A percentile compares a stretch with the other conserved stretches of the same genome.
phyloP scores from a whole-genome alignment of 2,329 filamentous ascomycete species.

The Colletotrichum sojae region DNA sequence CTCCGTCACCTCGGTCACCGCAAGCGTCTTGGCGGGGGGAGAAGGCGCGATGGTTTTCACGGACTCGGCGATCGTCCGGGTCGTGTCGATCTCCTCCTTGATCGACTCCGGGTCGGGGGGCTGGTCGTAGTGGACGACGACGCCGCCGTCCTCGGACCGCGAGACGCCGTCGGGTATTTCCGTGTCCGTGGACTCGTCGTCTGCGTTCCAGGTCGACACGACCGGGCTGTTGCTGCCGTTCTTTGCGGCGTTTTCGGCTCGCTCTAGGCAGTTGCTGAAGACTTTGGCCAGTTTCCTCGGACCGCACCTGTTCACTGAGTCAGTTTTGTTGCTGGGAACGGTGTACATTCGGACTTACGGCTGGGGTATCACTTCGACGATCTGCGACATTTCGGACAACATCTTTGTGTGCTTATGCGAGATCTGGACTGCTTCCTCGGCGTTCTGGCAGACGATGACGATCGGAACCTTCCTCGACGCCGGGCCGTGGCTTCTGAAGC shows the following conservation, averaged over 20 bases:
- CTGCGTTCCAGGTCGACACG: not conserved
- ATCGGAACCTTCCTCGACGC: conserved; percentile 42
- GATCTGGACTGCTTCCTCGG: conserved; percentile 48
- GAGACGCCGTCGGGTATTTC: not conserved
- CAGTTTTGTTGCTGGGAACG: not conserved
- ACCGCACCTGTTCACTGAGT: conserved; percentile 34
- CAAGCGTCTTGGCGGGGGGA: not conserved
- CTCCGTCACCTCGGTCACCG: not conserved
- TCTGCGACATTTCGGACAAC: conserved; percentile 44
- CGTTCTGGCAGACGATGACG: conserved; percentile 48
- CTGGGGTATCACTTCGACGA: conserved; percentile 50
- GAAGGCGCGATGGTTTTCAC: not conserved
- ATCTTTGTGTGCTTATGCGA: conserved; percentile 43
- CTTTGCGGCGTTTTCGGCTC: conserved; percentile 14
- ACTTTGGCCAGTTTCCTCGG: conserved; percentile 50
- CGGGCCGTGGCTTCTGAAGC: conserved; percentile 35
- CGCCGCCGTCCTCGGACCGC: not conserved
- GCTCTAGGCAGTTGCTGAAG: conserved; percentile 44
- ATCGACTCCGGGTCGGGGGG: not conserved
- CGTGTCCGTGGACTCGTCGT: not conserved
- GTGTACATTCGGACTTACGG: conserved; percentile 40
- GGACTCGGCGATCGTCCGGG: not conserved
- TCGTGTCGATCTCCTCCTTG: not conserved
- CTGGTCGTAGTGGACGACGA: conserved; percentile 13
- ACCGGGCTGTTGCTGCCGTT: not conserved